phyloP scores from a whole-genome alignment of 331 rosid genomes.

The Stylosanthes scabra region DNA sequence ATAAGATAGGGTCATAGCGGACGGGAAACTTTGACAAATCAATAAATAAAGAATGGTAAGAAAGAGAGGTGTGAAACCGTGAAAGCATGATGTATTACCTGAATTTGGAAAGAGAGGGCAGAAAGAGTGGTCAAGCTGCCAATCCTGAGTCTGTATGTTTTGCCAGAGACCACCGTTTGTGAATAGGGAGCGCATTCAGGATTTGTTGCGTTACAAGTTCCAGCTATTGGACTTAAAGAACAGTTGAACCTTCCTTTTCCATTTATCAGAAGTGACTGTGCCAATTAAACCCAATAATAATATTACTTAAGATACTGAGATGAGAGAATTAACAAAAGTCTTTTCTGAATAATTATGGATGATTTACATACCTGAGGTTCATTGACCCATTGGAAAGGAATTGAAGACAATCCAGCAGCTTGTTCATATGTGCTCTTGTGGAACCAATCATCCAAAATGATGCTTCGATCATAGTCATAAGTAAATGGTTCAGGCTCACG shows the following conservation, averaged over 20 bases:
- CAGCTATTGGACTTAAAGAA: conserved; percentile 48
- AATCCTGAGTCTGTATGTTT: conserved; percentile 72
- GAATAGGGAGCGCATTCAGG: conserved; percentile 72
- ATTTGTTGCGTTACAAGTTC: conserved; percentile 59
- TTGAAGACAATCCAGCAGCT: conserved; percentile 66
- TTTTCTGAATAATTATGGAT: too few species aligned
- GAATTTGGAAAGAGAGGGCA: conserved; percentile 84
- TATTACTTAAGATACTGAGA: not conserved
- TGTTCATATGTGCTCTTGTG: conserved; percentile 71
- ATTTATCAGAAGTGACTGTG: conserved; percentile 83
- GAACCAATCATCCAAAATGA: conserved; percentile 85
- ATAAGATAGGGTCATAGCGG: too few species aligned
- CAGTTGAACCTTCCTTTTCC: conserved; percentile 89
- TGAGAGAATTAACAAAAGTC: too few species aligned
- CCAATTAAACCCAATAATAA: conserved; percentile 1
- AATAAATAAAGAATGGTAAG: too few species aligned
- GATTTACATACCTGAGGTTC: conserved; percentile 71
- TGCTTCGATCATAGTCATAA: conserved; percentile 77
- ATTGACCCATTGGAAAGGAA: conserved; percentile 58
- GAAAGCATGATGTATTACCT: conserved; percentile 49
- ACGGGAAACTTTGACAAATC: too few species aligned
- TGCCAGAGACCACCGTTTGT: conserved; percentile 63
- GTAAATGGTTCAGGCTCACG: conserved; percentile 73
- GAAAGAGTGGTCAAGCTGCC: conserved; percentile 77
- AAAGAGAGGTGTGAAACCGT: too few species aligned